Evolutionary conservation across 2,329 filamentous ascomycete genomes (phyloP), one percentile per base, ranked within the genome.

Genomic region (Amylocarpus encephaloides): DNA sequence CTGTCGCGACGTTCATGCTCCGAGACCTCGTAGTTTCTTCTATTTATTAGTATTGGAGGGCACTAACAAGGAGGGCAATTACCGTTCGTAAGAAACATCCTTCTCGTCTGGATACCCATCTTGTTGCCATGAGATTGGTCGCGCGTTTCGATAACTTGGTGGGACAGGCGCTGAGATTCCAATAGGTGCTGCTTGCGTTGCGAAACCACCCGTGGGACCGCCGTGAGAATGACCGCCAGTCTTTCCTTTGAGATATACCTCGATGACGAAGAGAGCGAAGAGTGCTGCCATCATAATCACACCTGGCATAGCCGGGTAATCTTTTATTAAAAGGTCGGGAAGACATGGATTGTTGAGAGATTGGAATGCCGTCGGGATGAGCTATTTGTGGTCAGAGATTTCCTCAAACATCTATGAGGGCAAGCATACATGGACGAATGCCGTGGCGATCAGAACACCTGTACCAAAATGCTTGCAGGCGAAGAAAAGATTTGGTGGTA

Each of bases 381-480:
- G 73, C 54, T 55, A 18, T 9, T 12, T 12, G 7, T 15, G 11
- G 18, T 40, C 18, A 42, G 43, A 43, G 68, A 41, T 3, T 26
- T n/a, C 1, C 7, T 12, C 12, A n/a, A n/a, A 18, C 35, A 34
- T 32, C 11, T 26, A 16, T 11, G n/a, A 38, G 9, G 2, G 13
- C 5, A 16, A 11, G 26, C 51, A 34, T 41, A 59, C 50, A 51
- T 92, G 87, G 32, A 91, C 86, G 62, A 92, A 92, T 48, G 87
- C 86, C 1, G 87, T 92, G 12, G 87, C 86, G 54, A 91, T 82
- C 18, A 92, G 73, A 18, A 92, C 87, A 57, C 87, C 87, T 1
- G 87, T 92, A 63, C 87, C 85, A 57, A 88, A 85, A 68, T 88
- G 83, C 57, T 85, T 80, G 61, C 81, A 83, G 55, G 83, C 71